These are phyloP conservation scores for Symbiodinium pilosum DNA, from an alignment of 73 alveolate genomes.

Conservation along the genomic window DNA sequence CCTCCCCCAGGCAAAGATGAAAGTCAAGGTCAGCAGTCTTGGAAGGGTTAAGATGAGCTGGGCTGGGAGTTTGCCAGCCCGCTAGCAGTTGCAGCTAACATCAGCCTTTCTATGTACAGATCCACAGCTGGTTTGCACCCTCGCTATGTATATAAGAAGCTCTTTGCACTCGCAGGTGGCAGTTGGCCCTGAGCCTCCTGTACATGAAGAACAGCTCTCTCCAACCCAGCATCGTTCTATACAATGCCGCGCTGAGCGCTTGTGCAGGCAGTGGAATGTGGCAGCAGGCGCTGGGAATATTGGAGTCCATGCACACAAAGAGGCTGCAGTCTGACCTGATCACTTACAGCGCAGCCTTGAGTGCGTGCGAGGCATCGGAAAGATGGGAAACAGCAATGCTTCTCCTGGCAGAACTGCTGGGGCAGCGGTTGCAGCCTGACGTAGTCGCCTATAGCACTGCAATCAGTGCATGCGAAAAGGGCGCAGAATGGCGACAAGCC, in stretches of 20 bases:
- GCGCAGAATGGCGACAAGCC: background rate
- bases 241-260: conserved; percentile 22
- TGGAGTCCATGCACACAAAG: background rate
- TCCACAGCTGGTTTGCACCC: too few species aligned
- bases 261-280: conserved; percentile 20
- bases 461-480: background rate
- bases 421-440: background rate
- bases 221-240: background rate
- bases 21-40: too few species aligned
- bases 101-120: too few species aligned
- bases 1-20: too few species aligned
- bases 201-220: background rate
- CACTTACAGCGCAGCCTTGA: conserved; percentile 31
- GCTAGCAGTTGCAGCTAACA: too few species aligned
- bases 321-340: background rate
- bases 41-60: too few species aligned
- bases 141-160: too few species aligned
- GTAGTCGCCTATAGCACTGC: background rate
- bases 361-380: background rate
- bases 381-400: conserved; percentile 31
- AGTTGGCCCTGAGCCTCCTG: background rate
- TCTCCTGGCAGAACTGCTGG: background rate
- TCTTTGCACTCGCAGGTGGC: background rate
- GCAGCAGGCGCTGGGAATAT: conserved; percentile 1
- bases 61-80: too few species aligned